Conservation (phyloP, 345 rosid species). For the Mallotus nudiflorus region DNA sequence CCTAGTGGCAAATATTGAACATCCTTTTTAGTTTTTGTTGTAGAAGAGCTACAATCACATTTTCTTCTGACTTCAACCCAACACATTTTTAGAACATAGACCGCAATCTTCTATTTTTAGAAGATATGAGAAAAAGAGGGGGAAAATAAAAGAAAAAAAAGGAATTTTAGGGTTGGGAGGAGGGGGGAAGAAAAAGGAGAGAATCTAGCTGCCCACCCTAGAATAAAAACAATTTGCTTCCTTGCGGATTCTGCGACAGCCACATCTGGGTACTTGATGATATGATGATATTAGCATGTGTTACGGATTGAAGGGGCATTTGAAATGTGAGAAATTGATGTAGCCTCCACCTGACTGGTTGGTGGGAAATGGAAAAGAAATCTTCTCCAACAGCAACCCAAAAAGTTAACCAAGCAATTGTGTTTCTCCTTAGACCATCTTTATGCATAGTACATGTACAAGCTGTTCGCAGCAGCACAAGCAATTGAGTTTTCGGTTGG, state of each 20-base stretch:
- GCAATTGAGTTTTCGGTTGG: constrained; percentile 89
- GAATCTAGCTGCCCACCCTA: constrained; percentile 45
- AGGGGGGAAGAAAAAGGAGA: constrained; percentile 16
- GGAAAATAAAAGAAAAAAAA: constrained; percentile 6
- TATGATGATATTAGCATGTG: constrained; percentile 26
- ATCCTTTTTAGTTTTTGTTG: constrained; percentile 49
- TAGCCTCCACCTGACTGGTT: constrained; percentile 41
- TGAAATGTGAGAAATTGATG: constrained; percentile 26
- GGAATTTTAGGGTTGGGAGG: constrained; percentile 25
- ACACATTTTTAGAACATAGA: constrained; percentile 41
- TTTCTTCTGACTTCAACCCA: constrained; percentile 53
- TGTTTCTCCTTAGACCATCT: constrained; percentile 31
- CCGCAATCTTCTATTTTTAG: constrained; percentile 48
- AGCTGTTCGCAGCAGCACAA: constrained; percentile 98
- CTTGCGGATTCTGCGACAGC: constrained; percentile 42
- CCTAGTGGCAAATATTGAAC: constrained; percentile 52
- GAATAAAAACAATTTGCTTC: constrained; percentile 42
- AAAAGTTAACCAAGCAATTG: constrained; percentile 33
- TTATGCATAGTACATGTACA: constrained; percentile 98
- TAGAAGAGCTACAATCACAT: constrained; percentile 63
- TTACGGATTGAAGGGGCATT: constrained; percentile 34
- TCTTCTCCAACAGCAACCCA: constrained; percentile 53
- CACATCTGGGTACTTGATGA: constrained; percentile 22
- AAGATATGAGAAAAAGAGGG: constrained; percentile 25
- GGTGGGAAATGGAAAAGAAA: constrained; percentile 43